phyloP scores from a whole-genome alignment of 2,329 filamentous ascomycete species.

The Cyphellophora attinorum region DNA sequence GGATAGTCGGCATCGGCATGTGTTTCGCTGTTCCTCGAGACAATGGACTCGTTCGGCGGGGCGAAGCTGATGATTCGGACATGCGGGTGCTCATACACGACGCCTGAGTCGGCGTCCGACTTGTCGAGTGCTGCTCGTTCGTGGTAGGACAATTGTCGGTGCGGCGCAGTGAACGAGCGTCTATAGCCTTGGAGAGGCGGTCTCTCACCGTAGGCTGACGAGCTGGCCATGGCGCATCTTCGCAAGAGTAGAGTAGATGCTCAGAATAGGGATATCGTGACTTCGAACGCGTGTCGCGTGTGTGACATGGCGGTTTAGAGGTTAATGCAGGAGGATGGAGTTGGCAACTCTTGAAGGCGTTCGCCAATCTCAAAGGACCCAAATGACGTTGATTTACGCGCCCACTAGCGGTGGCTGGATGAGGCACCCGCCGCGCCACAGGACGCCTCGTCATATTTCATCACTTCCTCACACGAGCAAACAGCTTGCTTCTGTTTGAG shows the following conservation, averaged over 20 bases:
- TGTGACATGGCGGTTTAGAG: too few species aligned
- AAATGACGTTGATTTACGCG: too few species aligned
- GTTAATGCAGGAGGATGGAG: too few species aligned
- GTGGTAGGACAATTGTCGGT: conserved; percentile 13
- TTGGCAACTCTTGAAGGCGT: too few species aligned
- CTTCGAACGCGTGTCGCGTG: too few species aligned
- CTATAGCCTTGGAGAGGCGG: conserved; percentile 15
- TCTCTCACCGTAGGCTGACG: conserved; percentile 15
- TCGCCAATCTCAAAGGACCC: too few species aligned
- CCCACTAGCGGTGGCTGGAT: too few species aligned
- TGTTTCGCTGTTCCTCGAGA: conserved; percentile 23
- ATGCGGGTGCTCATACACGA: conserved; percentile 62
- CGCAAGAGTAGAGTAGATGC: not conserved
- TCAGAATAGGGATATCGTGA: too few species aligned
- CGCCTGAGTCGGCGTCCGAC: conserved; percentile 24
- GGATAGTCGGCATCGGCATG: conserved; percentile 39
- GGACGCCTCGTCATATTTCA: too few species aligned
- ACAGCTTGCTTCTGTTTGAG: too few species aligned
- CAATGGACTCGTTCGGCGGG: conserved; percentile 24
- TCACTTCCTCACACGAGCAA: too few species aligned
- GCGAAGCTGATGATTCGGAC: conserved; percentile 63
- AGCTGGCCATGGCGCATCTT: conserved; percentile 19
- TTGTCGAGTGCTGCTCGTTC: conserved; percentile 15
- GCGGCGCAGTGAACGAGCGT: conserved; percentile 15
- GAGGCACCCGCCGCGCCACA: too few species aligned